Conservation (phyloP, 192 early-diverging fungal species). For the Coemansia sp. region DNA sequence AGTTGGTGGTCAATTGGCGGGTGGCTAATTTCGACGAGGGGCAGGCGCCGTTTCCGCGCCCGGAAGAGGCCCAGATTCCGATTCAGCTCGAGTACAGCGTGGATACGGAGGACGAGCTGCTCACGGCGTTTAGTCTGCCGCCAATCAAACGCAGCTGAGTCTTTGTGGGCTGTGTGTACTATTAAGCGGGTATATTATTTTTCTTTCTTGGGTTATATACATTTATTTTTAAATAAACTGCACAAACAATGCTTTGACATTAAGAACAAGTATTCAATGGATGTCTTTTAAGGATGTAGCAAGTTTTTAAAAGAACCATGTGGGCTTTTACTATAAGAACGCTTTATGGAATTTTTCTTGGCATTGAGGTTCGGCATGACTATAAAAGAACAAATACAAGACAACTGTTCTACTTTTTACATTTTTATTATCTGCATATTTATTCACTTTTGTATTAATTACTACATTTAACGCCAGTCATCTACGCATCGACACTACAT, state of each 20-base stretch:
- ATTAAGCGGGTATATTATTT: not conserved
- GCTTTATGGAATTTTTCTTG: not conserved
- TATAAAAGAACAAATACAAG: no score
- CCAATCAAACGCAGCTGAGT: slow-evolving; percentile 30
- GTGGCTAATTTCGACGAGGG: slow-evolving; percentile 55
- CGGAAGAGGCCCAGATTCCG: slow-evolving; percentile 47
- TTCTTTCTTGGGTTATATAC: not conserved
- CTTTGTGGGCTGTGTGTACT: not conserved
- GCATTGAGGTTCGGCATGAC: not conserved
- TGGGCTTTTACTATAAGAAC: no score
- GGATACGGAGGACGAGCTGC: slow-evolving; percentile 42
- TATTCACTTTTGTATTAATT: not conserved
- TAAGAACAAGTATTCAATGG: no score
- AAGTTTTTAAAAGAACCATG: no score
- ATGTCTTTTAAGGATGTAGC: no score
- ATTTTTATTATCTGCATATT: not conserved
- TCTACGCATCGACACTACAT: not conserved
- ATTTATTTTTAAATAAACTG: no score
- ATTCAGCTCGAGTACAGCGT: slow-evolving; percentile 50
- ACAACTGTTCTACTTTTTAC: not conserved
- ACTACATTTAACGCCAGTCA: not conserved
- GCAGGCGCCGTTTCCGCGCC: slow-evolving; percentile 47
- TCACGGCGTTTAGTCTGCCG: slow-evolving; percentile 28
- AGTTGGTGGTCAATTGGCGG: slow-evolving; percentile 47
- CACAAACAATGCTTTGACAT: no score